Base-by-base conservation (phyloP, 2,329 filamentous ascomycete genomes). In the Trichoderma sp. region DNA sequence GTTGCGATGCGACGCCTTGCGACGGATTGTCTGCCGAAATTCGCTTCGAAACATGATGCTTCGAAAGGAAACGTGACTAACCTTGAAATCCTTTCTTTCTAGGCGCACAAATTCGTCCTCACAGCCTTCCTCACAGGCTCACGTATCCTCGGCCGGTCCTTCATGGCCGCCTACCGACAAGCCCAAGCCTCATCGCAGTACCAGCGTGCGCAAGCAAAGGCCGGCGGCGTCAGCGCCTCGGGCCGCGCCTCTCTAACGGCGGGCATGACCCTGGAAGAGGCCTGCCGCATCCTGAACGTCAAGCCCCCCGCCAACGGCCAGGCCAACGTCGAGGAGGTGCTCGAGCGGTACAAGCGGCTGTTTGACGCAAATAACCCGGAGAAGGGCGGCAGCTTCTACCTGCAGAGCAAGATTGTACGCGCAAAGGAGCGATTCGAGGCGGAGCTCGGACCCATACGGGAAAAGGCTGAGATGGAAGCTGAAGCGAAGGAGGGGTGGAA, bases 361-460 rank as follows among this genome's bases (percentile, higher is more conserved):
- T 99, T 97, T 79, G 96, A 99, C 81, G 84, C 88, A 75, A 99
- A 99, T 83, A 92, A 99, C 73, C 95, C 96, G 13, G 87, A 96
- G 81, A 97, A 97, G 78, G 96, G 96, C 43, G 96, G 96, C 65
- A 97, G 94, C 76, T 99, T 99, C 82, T 99, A 99, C 81, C 86
- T 99, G 60, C 96, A 99, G 83, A 98, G 95, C 86, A 99, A 99
- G 83, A 89, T 99, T 68, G 82, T 98, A 74, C 87, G 96, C 72
- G 96, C 96, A 70, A 88, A 95, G 76, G 95, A 99, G 83, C 86
- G 96, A 72, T 91, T 99, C 82, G 95, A 98, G 83, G 86, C 91
- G 75, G 95, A 99, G 81, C 83, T 96, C 52, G 86, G 89, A 72
- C 89, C 92, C 70, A 87, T 90, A 70, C 85, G 89, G 76, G 90